A percentile compares a stretch with the other conserved stretches of the same genome.
These are phyloP conservation scores for Phytopythium montanum DNA, from an alignment of 352 stramenopile genomes.

Conservation along the genomic window DNA sequence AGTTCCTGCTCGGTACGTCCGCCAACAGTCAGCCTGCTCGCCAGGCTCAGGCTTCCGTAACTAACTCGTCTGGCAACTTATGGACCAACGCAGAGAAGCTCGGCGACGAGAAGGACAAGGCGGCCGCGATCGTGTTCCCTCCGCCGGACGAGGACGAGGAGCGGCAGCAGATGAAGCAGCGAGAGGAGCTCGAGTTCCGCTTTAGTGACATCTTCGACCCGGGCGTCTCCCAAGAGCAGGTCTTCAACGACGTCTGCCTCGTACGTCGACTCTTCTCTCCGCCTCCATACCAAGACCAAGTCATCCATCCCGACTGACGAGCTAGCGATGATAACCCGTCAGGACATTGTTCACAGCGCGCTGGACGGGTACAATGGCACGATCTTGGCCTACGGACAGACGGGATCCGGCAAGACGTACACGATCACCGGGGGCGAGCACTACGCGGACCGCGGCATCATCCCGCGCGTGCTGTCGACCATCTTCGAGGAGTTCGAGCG, in stretches of 20 bases:
- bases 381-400: slow-evolving; percentile 71
- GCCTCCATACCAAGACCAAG: too few species aligned
- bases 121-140: slow-evolving; percentile 56
- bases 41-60: too few species aligned
- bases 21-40: too few species aligned
- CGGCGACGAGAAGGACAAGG: slow-evolving; percentile 32
- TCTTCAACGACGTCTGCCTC: slow-evolving; percentile 65
- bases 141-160: slow-evolving; percentile 50
- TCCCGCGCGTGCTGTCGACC: slow-evolving; percentile 90
- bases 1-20: slow-evolving; percentile 53
- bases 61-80: too few species aligned
- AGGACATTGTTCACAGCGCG: slow-evolving; percentile 71
- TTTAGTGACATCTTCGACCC: slow-evolving; percentile 71
- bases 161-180: slow-evolving; percentile 64
- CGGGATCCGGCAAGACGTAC: slow-evolving; percentile 72
- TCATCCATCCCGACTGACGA: neutral
- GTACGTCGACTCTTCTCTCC: too few species aligned
- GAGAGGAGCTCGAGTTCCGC: slow-evolving; percentile 65
- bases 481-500: slow-evolving; percentile 89
- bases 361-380: slow-evolving; percentile 75
- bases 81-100: slow-evolving; percentile 53
- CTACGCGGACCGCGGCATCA: slow-evolving; percentile 95
- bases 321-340: neutral
- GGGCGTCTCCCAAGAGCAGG: slow-evolving; percentile 56
- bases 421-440: slow-evolving; percentile 86